phyloP scores from a whole-genome alignment of 495 filamentous ascomycete species.

The Aspergillus carlsbadensis region DNA sequence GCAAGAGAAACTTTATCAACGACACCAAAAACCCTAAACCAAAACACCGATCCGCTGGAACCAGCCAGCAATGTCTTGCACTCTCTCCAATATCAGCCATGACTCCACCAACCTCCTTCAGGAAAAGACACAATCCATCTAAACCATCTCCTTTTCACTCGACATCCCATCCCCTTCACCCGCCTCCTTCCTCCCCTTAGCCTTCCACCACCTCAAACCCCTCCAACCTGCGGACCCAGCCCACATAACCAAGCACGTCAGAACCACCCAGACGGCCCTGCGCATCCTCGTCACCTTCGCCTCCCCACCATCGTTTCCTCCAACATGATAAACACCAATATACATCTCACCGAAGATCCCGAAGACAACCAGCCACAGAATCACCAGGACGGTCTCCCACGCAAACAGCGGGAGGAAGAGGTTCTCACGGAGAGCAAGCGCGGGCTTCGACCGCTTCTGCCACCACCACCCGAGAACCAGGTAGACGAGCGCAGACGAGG shows the following conservation, averaged over 20 bases:
- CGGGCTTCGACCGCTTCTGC: constrained; percentile 20
- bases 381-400: constrained; percentile 68
- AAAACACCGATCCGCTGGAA: background rate
- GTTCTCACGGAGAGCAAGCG: constrained; percentile 1
- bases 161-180: background rate
- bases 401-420: constrained; percentile 49
- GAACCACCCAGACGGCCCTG: constrained; percentile 81
- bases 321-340: constrained; percentile 63
- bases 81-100: background rate
- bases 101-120: background rate
- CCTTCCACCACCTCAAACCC: constrained; percentile 39
- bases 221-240: constrained; percentile 51
- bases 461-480: constrained; percentile 54
- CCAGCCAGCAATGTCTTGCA: background rate
- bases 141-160: constrained; percentile 16
- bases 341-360: constrained; percentile 80
- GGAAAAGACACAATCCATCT: background rate
- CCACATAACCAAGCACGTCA: constrained; percentile 73
- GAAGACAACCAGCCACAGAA: constrained; percentile 79
- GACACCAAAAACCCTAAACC: background rate
- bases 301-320: constrained; percentile 52
- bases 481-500: constrained; percentile 61
- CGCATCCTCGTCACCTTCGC: constrained; percentile 70
- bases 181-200: constrained; percentile 5
- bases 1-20: background rate